Evolutionary conservation across 805 yeast genomes (phyloP), one percentile per base, ranked within the genome.

Genomic region (Ogataea ramenticola): DNA sequence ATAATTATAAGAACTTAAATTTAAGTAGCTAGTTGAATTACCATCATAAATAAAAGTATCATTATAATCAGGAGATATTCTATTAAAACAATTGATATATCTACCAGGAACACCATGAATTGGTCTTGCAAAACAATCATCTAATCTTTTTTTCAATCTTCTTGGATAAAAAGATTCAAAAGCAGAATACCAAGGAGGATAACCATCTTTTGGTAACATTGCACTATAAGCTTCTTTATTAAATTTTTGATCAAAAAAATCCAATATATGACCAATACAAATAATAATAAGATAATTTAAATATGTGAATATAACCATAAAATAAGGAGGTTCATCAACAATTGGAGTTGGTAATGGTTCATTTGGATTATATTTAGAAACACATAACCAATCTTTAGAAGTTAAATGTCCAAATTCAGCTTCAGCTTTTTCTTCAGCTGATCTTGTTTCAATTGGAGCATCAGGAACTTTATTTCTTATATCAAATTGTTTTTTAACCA

Each of bases 51-150:
- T 72, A 59, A 83, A 87, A 44, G 77, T 72, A 34, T 72, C 71
- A 58, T 80, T 79, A 55, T 77, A 75, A 52, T 83, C 82, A 39
- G 73, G 71, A n/a, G 89, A 74, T 29, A 70, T 66, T 54, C 99
- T 79, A 55, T 88, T 90, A 55, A 83, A 81, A 55, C 96, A 82
- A 46, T 80, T 77, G 54, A 91, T 80, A 57, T 72, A 82, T 62
- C 99, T 79, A 24, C 99, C 99, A 1, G 99, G 98, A 19, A 91
- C 98, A 42, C 97, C 98, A 47, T 86, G 84, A n/a, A 95, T 87
- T 36, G 96, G 96, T 61, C 96, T 80, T 2, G 95, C 87, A 63
- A 93, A 93, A 64, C 96, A 88, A 66, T 91, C 98, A 61, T 86
- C 96, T 46, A 93, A 77, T 65, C 96, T 84, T 53, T 75, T 77